Percentiles rank a stretch among this genome's conserved stretches.
Evolutionary conservation across 1,284 basidiomycete species (phyloP).

Genomic region (Trichosporon faecale): DNA sequence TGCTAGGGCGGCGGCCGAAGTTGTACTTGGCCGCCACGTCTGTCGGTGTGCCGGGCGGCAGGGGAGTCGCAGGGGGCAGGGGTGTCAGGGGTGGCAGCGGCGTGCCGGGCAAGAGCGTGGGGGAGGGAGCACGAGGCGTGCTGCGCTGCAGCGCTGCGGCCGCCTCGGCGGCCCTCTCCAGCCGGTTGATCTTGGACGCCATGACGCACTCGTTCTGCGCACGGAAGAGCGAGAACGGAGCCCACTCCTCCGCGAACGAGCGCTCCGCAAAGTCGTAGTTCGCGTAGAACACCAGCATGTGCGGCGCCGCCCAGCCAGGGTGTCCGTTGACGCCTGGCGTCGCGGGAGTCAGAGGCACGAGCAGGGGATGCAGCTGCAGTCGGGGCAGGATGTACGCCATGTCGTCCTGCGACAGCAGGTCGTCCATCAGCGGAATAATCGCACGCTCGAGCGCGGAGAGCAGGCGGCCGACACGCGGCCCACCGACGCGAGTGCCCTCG

Average conservation of each 20-base stretch:
- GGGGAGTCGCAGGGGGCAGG: conserved; percentile 12
- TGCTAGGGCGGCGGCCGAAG: conserved; percentile 39
- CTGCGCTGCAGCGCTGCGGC: conserved; percentile 10
- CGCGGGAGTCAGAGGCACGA: conserved; percentile 44
- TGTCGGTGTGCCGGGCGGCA: background rate
- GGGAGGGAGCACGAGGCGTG: conserved; percentile 11
- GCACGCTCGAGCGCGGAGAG: conserved; percentile 42
- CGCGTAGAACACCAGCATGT: conserved; percentile 53
- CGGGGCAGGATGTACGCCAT: conserved; percentile 47
- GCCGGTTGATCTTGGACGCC: conserved; percentile 34
- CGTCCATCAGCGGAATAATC: conserved; percentile 50
- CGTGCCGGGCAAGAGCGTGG: conserved; percentile 2
- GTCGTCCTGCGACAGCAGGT: conserved; percentile 43
- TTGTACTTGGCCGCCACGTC: conserved; percentile 13
- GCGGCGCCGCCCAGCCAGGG: conserved; percentile 43
- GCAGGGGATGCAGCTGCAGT: conserved; percentile 43
- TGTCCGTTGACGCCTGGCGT: conserved; percentile 22
- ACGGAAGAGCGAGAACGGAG: conserved; percentile 53
- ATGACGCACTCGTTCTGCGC: conserved; percentile 53
- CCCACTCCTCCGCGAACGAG: conserved; percentile 51
- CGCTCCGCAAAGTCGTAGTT: conserved; percentile 52
- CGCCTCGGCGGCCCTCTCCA: conserved; percentile 16
- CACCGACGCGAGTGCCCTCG: conserved; percentile 25
- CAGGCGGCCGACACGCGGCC: conserved; percentile 35
- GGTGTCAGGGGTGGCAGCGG: background rate